Base-by-base conservation (phyloP, 768 basidiomycete species). In the Termitomyces sp. region DNA sequence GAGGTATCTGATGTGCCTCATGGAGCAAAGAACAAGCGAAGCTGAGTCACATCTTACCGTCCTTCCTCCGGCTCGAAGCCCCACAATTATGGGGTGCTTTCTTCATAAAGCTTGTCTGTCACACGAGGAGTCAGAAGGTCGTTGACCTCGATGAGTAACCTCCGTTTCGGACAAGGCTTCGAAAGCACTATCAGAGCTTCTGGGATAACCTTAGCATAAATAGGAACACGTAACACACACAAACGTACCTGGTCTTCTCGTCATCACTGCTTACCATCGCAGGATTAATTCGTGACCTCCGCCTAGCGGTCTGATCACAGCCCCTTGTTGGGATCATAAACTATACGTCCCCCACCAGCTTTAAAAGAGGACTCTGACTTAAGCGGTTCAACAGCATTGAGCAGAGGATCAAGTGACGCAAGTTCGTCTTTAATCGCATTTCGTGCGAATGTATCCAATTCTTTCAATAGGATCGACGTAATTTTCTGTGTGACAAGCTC, bases 341-440 rank as follows among this genome's bases (percentile, higher is more conserved):
- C 29, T 7, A 29, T 29, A 29, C 29, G 29, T 29, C 29, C 29
- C 4, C 29, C 48, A 21, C 45, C 48, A 38, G 34, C 12, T 47
- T 44, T 57, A 29, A 31, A 27, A 17, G 45, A 56, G 29, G 38
- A 10, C 5, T 50, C 59, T 17, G 40, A 56, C 38, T 31, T 53
- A 6, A 44, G 21, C 16, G 50, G 56, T 11, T 57, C 58, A 6
- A 56, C 47, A 29, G 64, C 71, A 45, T 83, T 76, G 62, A 93
- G 75, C 34, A 92, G 67, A 27, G 91, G 91, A 70, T 92, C 90
- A 44, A 94, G 78, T 25, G 89, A 89, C 17, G 87, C 84, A 37
- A 95, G 75, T 70, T 95, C 92, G 56, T 91, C 89, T 69, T 82
- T 87, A 69, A 95, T 94, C 14, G 84, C 82, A 48, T 85, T 85